Evolutionary conservation across 2,329 filamentous ascomycete species (phyloP), one percentile per base, ranked within the genome.

Genomic region (Penicillium sp.): DNA sequence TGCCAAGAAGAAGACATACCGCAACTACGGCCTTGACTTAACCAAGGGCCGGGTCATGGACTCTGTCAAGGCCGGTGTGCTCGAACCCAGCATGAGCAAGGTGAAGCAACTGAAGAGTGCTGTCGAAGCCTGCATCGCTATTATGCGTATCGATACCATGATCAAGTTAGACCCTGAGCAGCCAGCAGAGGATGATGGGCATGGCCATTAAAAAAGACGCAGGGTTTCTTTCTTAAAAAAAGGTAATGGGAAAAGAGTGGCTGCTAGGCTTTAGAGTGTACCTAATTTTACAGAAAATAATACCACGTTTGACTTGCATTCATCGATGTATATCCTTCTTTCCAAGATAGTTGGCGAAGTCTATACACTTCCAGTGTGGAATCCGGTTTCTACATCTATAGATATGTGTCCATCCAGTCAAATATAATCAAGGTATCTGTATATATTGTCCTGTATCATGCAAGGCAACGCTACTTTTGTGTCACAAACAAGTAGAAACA

Each of bases 51-150:
- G 91, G 73, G 90, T 97, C 58, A 87, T 92, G 55, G 94, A 99
- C 74, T 87, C 91, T 78, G 80, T 99, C 68, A 97, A 97, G 83
- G 87, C 90, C 12, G 94, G 94, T 70, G 92, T 99, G 60, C 76
- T 99, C 69, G 94, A 99, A 80, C 94, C 94, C 30, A 96, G 89
- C 76, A 91, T 99, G 81, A 97, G 93, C 83, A 99, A 99, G 83
- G 84, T 99, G 65, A 89, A 93, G 76, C 94, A 97, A 81, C 81
- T 99, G 70, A 99, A 99, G 87, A 95, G 89, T 76, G 94, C 94
- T 26, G 94, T 99, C 50, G 94, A 99, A 79, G 94, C 94, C 55
- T 97, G 94, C 76, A 96, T 99, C 75, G 90, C 91, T 70, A 97
- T 99, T 73, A 97, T 99, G 94, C 85, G 94, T 69, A 99, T 99